Evolutionary conservation across 2,329 filamentous ascomycete species (phyloP).

Genomic region (Nemania sp.): DNA sequence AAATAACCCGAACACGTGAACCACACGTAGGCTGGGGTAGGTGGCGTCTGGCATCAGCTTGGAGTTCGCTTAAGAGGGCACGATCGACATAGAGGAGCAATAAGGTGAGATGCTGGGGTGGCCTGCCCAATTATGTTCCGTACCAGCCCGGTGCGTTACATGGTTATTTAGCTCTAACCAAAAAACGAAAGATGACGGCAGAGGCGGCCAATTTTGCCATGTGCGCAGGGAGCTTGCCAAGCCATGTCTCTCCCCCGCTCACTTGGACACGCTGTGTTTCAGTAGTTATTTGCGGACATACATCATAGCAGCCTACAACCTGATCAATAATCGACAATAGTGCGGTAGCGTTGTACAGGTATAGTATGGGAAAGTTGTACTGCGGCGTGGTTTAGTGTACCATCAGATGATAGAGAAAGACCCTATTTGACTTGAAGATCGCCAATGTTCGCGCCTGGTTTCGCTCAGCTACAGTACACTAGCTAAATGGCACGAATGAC

Average conservation of each 20-base stretch:
- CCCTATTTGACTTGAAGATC: constrained; percentile 22
- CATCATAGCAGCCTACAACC: constrained; percentile 7
- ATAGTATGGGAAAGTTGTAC: constrained; percentile 1
- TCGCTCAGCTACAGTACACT: constrained; percentile 26
- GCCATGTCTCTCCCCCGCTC: constrained; percentile 6
- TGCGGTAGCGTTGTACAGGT: background rate
- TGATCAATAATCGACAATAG: constrained; percentile 11
- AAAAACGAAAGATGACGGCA: constrained; percentile 32
- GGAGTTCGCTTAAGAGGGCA: constrained; percentile 32
- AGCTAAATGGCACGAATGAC: constrained; percentile 32
- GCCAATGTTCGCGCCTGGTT: constrained; percentile 28
- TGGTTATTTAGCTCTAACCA: constrained; percentile 22
- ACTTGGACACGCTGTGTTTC: constrained; percentile 31
- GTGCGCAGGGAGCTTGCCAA: constrained; percentile 29
- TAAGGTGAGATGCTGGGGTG: constrained; percentile 36
- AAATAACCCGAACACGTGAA: constrained; percentile 33
- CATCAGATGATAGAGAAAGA: constrained; percentile 32
- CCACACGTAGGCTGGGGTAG: constrained; percentile 29
- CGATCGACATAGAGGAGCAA: constrained; percentile 39
- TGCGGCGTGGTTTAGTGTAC: constrained; percentile 20
- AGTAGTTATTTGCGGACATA: constrained; percentile 33
- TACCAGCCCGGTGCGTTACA: constrained; percentile 31
- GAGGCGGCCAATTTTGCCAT: constrained; percentile 30
- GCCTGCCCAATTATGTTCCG: constrained; percentile 26
- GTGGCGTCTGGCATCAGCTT: constrained; percentile 27